A percentile compares a stretch with the other conserved stretches of the same genome.
Evolutionary conservation across 192 early-diverging fungal genomes (phyloP).

Genomic region (Phycomyces blakesleeanus): DNA sequence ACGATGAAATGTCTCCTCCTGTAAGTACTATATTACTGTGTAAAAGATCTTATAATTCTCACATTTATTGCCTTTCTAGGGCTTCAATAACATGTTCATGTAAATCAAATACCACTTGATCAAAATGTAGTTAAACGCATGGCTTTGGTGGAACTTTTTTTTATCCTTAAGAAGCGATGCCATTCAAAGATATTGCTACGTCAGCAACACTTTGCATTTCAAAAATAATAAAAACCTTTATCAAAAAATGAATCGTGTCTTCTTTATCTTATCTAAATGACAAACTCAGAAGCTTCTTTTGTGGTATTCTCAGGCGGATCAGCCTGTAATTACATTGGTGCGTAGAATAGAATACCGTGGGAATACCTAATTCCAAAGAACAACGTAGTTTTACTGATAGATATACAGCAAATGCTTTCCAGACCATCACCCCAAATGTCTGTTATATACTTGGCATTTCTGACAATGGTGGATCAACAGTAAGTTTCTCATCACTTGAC

Average conservation of each 20-base stretch:
- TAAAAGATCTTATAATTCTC: too few relatives aligned
- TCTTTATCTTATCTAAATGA: neutral
- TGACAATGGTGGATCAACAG: slow-evolving; percentile 65
- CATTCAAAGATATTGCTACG: neutral
- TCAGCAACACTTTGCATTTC: neutral
- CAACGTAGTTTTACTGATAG: neutral
- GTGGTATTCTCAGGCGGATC: slow-evolving; percentile 76
- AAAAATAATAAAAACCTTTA: neutral
- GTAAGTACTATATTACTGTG: slow-evolving; percentile 38
- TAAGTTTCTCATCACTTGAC: slow-evolving; percentile 13
- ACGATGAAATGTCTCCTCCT: slow-evolving; percentile 72
- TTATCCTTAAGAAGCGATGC: neutral
- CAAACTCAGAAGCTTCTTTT: slow-evolving; percentile 36
- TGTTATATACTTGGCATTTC: slow-evolving; percentile 70
- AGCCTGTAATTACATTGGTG: slow-evolving; percentile 64
- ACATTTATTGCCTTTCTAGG: too few relatives aligned
- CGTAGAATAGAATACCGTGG: neutral
- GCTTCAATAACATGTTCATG: slow-evolving; percentile 54
- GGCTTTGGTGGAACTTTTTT: neutral
- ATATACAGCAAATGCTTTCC: slow-evolving; percentile 43
- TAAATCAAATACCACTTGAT: slow-evolving; percentile 14
- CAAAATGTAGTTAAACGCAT: neutral
- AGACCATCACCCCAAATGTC: slow-evolving; percentile 59
- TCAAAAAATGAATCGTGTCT: neutral
- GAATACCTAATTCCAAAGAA: too few relatives aligned